Base-by-base conservation (phyloP, 192 early-diverging fungal genomes). In the Thoreauomyces humboldtii region DNA sequence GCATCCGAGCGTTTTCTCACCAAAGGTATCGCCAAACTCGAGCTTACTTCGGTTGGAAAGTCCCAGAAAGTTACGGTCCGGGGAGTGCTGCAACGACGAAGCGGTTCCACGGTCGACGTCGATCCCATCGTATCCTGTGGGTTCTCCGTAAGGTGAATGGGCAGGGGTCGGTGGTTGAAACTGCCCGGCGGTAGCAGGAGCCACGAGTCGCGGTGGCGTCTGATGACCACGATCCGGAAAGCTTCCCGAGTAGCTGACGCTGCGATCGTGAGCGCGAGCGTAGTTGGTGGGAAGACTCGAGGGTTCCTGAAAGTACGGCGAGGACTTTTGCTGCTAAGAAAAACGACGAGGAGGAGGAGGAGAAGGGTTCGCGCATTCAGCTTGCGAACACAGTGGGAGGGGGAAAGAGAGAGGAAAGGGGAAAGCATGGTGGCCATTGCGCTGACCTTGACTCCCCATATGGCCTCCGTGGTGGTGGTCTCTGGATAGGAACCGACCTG, bases 81-180 rank as follows among this genome's bases (percentile, higher is more conserved):
- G 50, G 2, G 50, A 52, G 29, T 29, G 27, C 27, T 24, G 50
- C 27, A 37, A 57, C 25, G 55, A 57, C 50, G 28, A 52, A 27
- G 21, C 19, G 38, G 38, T 17, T 41, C 11, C 11, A 41, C 17
- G 38, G 38, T 57, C 15, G 19, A 4, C 29, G 31, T 33, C 34
- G 32, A 36, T 36, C 55, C 55, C 55, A 36, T 57, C 35, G 2
- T 32, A 57, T n/a, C n/a, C 35, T 4, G n/a, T 57, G 32, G 50
- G 27, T 5, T 52, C 50, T 12, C 34, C 34, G 55, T 57, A 57
- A 22, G 55, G 55, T 12, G 55, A 57, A 31, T 37, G 55, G 38
- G 55, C 55, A 14, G 55, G 55, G 4, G 55, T 57, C 38, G 38
- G 38, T 9, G 38, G 38, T 12, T 41, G 38, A 17, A 41, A 41